Percentiles rank a stretch among this genome's conserved stretches.
Conservation (phyloP, 2,329 filamentous ascomycete species). For the Chlorencoelia australis region DNA sequence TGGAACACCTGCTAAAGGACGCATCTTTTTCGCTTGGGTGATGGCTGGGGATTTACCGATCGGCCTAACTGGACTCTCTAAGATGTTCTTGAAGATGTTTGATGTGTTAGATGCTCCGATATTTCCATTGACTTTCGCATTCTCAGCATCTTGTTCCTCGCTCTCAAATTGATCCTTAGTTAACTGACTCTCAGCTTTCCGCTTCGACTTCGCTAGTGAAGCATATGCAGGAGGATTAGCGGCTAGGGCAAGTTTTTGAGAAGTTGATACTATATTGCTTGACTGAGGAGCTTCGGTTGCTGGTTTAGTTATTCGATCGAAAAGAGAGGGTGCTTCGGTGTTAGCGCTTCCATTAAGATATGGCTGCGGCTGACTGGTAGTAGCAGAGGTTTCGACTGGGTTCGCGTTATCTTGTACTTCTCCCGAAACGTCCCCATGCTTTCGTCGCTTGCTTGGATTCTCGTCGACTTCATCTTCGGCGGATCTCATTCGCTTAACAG, state of each 20-base stretch:
- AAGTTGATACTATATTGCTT: too few relatives aligned
- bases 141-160: conserved; percentile 16
- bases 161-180: conserved; percentile 20
- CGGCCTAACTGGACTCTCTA: conserved; percentile 20
- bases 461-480: conserved; percentile 11
- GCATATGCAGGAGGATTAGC: too few relatives aligned
- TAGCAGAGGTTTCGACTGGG: too few relatives aligned
- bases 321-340: too few relatives aligned
- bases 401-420: too few relatives aligned
- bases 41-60: background rate
- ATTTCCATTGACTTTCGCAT: conserved; percentile 10
- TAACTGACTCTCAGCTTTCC: conserved; percentile 24
- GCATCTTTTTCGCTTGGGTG: conserved; percentile 17
- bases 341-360: too few relatives aligned
- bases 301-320: too few relatives aligned
- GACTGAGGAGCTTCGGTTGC: too few relatives aligned
- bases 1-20: conserved; percentile 5
- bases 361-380: too few relatives aligned
- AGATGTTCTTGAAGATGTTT: conserved; percentile 24
- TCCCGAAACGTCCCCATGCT: conserved; percentile 5
- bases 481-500: background rate
- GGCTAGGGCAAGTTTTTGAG: too few relatives aligned
- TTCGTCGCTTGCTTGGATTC: conserved; percentile 18
- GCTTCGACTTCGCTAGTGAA: too few relatives aligned
- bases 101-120: conserved; percentile 23